Evolutionary conservation across 768 basidiomycete species (phyloP), one percentile per base, ranked within the genome.

Genomic region (Peribolospora kevripleyi): DNA sequence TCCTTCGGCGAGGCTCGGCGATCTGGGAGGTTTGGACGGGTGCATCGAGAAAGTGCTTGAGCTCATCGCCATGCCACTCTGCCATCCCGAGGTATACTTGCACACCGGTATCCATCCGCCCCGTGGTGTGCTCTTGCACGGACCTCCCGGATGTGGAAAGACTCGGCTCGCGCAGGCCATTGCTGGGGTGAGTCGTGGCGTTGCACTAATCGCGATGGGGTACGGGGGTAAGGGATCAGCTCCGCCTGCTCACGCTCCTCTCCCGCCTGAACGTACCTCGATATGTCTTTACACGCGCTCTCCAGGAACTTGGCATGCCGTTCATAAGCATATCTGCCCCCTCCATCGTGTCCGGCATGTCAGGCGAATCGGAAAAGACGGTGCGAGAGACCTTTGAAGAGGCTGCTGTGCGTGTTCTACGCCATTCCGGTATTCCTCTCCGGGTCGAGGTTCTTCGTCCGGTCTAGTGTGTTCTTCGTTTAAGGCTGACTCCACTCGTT

Each of bases 91-190:
- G 66, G 78, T 98, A 6, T 97, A 95, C 69, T 68, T 84, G 4
- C 82, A 88, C 60, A 90, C 87, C 0, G 91, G 93, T 2, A 82
- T 93, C 3, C 81, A 84, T 59, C 81, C 90, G 4, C 88, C 91
- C 1, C 70, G 90, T 50, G 93, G 93, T 8, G 86, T 98, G 0
- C 67, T 98, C 25, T 67, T 98, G 7, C 84, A 95, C 66, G 93
- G 93, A 1, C 91, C 93, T 5, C 88, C 91, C 0, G 93, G 91
- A 10, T 95, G 90, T 62, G 93, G 93, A 4, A 98, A 98, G 70
- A 97, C 93, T 0, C 68, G 91, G 59, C 68, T 97, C 14, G 91
- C 90, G 10, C 81, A 88, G 65, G 93, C 90, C 13, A 83, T 97
- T 56, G 90, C 90, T 49, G 93, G 93, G 54, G 90, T 88, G 63